Base-by-base conservation (phyloP, 2,329 filamentous ascomycete species). In the Amphichorda felina region DNA sequence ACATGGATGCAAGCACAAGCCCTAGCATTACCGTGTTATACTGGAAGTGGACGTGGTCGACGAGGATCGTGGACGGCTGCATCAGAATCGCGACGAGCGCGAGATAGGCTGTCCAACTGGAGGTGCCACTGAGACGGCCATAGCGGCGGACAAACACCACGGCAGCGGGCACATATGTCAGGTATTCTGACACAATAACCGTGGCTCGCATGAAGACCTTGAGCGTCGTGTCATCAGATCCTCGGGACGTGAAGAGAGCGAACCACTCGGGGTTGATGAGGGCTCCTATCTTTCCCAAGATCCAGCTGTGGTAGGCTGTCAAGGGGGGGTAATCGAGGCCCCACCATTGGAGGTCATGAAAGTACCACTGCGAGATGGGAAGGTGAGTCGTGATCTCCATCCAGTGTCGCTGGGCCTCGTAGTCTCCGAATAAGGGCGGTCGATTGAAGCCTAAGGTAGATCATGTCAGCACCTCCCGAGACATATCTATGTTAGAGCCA, bases 11-110 rank as follows among this genome's bases (percentile, higher is more conserved):
- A 21, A 93, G 65, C 8, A 91, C 77, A 33, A 96, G 75, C 2
- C 93, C 91, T 13, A 98, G 76, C 91, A 98, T 98, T 34, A 98
- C 88, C 0, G 88, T 94, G 56, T 98, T 98, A 60, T 95, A 98
- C 60, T 98, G 91, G 55, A 98, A 98, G 53, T 81, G 91, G 6
- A 89, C 83, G 52, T 98, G 89, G 53, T 98, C 91, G 47, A 98
- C 82, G 19, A 98, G 73, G 26, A 96, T 87, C 1, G 79, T 85
- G 4, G 78, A 78, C 2, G 91, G 91, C 53, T 96, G 91, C 76
- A 98, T 82, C 19, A 98, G 67, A 40, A 98, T 80, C 1, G 88
- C 91, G 10, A 84, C 81, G 18, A 98, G 72, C 1, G 91, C 87
- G 43, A 96, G 77, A 8, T 82, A 83, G 35, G 79, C 72, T 33